Evolutionary conservation across 345 rosid species (phyloP).

Genomic region (Arabis hirsuta): DNA sequence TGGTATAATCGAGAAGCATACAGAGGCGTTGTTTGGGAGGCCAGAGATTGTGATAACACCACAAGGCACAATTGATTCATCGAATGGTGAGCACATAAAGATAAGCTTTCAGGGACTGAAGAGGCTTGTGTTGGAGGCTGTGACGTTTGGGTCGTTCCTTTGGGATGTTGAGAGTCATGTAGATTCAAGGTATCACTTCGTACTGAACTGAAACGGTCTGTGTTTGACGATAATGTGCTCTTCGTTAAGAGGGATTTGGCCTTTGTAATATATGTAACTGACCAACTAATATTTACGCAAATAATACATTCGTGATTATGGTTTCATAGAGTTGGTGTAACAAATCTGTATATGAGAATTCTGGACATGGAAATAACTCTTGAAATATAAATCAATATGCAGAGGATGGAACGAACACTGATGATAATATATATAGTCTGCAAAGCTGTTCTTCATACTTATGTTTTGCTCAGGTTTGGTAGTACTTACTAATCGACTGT

Average conservation of each 20-base stretch:
- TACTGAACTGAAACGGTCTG: constrained; percentile 53
- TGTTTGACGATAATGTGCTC: constrained; percentile 6
- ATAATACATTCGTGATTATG: background rate
- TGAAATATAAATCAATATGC: background rate
- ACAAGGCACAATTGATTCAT: constrained; percentile 74
- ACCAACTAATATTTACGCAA: constrained; percentile 15
- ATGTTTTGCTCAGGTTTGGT: constrained; percentile 22
- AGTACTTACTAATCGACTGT: background rate
- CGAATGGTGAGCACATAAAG: constrained; percentile 65
- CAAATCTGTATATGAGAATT: too few species aligned
- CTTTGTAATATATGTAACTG: constrained; percentile 36
- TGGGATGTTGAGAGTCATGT: constrained; percentile 98
- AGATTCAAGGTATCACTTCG: constrained; percentile 94
- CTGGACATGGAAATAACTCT: too few species aligned
- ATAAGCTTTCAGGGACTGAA: constrained; percentile 84
- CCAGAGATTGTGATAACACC: constrained; percentile 83
- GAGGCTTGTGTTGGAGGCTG: constrained; percentile 95
- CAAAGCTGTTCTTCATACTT: background rate
- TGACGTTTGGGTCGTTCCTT: constrained; percentile 93
- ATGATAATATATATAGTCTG: background rate
- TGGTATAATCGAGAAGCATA: constrained; percentile 91
- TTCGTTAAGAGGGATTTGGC: constrained; percentile 26
- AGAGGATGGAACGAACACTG: background rate
- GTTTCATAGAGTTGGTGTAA: too few species aligned
- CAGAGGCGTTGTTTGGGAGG: constrained; percentile 94